A percentile compares a stretch with the other conserved stretches of the same genome.
phyloP scores from a whole-genome alignment of 75 land plant species.

The Pinus taeda region DNA sequence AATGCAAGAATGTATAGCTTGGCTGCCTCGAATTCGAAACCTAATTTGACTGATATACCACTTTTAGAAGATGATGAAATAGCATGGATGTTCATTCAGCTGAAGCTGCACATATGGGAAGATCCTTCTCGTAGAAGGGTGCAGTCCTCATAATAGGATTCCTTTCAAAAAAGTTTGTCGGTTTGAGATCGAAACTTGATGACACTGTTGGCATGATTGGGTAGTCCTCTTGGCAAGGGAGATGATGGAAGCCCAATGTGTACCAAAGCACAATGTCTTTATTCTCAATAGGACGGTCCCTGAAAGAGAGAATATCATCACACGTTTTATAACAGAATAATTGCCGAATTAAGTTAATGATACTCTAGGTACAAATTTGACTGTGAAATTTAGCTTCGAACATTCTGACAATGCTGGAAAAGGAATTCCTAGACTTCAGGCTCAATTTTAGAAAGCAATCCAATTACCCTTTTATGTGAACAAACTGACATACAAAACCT shows the following conservation, averaged over 20 bases:
- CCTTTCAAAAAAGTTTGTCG: constrained; percentile 75
- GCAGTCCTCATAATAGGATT: constrained; percentile 62
- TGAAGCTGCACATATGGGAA: constrained; percentile 41
- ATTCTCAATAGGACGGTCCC: constrained; percentile 78
- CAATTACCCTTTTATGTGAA: not conserved
- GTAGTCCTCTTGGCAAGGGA: constrained; percentile 84
- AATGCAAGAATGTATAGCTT: too few species aligned
- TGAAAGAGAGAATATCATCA: constrained; percentile 17
- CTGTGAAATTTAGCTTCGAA: not conserved
- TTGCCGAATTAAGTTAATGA: not conserved
- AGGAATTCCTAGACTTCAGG: not conserved
- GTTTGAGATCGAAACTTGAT: constrained; percentile 74
- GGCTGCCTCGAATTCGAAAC: too few species aligned
- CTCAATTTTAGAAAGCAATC: not conserved
- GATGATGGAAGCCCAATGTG: constrained; percentile 76
- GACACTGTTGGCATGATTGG: constrained; percentile 79
- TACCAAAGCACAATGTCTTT: constrained; percentile 80
- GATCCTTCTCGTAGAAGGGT: constrained; percentile 50
- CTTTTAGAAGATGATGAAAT: too few species aligned
- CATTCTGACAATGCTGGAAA: not conserved
- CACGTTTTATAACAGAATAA: not conserved
- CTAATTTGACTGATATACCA: too few species aligned
- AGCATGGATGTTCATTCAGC: too few species aligned
- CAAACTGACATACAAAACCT: not conserved
- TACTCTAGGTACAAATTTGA: not conserved